Conservation (phyloP, 805 yeast species). For the Kodamaea restingae region DNA sequence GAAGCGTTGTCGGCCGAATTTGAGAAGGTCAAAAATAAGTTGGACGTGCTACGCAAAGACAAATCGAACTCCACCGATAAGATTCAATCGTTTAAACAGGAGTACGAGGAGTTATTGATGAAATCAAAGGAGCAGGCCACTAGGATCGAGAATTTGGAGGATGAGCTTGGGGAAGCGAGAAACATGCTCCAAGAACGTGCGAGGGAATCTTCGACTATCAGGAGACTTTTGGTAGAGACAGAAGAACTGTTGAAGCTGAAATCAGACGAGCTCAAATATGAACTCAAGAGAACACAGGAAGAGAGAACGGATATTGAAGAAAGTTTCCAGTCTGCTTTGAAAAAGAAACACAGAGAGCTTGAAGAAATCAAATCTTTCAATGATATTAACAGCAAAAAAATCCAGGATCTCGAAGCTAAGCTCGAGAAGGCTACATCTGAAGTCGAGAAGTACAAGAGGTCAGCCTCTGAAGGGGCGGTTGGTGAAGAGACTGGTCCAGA, state of each 20-base stretch:
- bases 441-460: slow-evolving; percentile 3
- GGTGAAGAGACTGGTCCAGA: slow-evolving; percentile 7
- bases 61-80: slow-evolving; percentile 39
- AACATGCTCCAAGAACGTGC: slow-evolving; percentile 74
- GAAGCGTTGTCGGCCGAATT: slow-evolving; percentile 37
- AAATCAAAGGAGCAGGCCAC: slow-evolving; percentile 61
- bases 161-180: slow-evolving; percentile 75
- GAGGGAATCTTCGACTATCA: slow-evolving; percentile 69
- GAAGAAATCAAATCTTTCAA: slow-evolving; percentile 50
- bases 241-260: slow-evolving; percentile 55
- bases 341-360: slow-evolving; percentile 59
- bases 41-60: slow-evolving; percentile 31
- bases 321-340: slow-evolving; percentile 36
- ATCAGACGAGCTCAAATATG: slow-evolving; percentile 52
- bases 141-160: slow-evolving; percentile 65
- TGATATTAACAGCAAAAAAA: slow-evolving; percentile 39
- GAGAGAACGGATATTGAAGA: slow-evolving; percentile 61
- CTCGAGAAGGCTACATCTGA: slow-evolving; percentile 18
- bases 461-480: slow-evolving; percentile 1
- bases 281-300: slow-evolving; percentile 48
- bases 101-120: slow-evolving; percentile 67
- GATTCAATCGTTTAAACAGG: slow-evolving; percentile 47
- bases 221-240: slow-evolving; percentile 62
- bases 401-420: slow-evolving; percentile 35
- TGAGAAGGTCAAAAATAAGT: slow-evolving; percentile 37